A percentile compares a stretch with the other conserved stretches of the same genome.
These are phyloP conservation scores for Colletotrichum eremochloae DNA, from an alignment of 2,329 filamentous ascomycete species.

Conservation along the genomic window DNA sequence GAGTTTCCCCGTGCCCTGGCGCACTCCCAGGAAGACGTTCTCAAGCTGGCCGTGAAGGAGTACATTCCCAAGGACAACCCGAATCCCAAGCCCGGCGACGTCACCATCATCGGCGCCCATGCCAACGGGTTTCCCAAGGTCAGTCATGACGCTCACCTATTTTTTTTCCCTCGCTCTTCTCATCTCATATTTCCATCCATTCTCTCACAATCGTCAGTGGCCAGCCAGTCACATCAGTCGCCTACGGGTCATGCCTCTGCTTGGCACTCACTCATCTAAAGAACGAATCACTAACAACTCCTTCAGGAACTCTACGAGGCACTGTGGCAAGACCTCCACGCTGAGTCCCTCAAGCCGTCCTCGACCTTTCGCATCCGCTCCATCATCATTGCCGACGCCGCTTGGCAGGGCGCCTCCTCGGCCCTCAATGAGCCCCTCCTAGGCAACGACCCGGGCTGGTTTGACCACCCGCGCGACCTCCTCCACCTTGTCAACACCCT, in stretches of 20 bases:
- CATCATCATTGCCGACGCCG: conserved; percentile 93
- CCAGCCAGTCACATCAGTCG: conserved; percentile 1
- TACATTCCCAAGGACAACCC: conserved; percentile 83
- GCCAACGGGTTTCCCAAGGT: conserved; percentile 96
- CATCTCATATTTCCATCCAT: neutral
- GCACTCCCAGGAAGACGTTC: conserved; percentile 78
- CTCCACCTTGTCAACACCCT: conserved; percentile 89
- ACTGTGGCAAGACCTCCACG: conserved; percentile 85
- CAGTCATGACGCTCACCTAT: conserved; percentile 37
- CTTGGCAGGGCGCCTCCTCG: conserved; percentile 85
- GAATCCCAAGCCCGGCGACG: conserved; percentile 76
- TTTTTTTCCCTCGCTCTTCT: neutral
- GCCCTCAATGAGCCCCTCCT: conserved; percentile 80
- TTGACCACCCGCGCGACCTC: conserved; percentile 87
- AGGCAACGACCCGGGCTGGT: conserved; percentile 87
- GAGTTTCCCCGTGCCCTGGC: conserved; percentile 83
- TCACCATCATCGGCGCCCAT: conserved; percentile 89
- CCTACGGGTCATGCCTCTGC: neutral
- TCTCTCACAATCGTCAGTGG: neutral
- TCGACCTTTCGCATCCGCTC: conserved; percentile 77
- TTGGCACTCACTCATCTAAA: neutral
- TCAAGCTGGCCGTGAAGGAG: conserved; percentile 86
- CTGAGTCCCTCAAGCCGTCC: conserved; percentile 59
- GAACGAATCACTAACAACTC: neutral
- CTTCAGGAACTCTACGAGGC: conserved; percentile 89